Evolutionary conservation across 2,329 filamentous ascomycete genomes (phyloP).

Genomic region (Colletotrichum sp.): DNA sequence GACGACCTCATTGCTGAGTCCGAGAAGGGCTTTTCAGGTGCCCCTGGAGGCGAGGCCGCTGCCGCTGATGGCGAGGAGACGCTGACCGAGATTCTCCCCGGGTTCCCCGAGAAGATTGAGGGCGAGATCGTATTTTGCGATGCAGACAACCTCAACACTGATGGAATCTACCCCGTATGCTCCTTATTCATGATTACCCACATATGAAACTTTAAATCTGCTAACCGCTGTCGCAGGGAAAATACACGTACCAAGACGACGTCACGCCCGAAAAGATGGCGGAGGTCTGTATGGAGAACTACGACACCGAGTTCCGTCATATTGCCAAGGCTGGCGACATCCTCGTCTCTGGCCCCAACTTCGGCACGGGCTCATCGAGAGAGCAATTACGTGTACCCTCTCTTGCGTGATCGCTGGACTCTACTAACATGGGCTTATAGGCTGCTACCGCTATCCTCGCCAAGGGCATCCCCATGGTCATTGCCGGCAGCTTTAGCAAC

Average conservation of each 20-base stretch:
- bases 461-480: conserved; percentile 79
- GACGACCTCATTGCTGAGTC: conserved; percentile 65
- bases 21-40: conserved; percentile 49
- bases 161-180: conserved; percentile 81
- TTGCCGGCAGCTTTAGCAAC: conserved; percentile 82
- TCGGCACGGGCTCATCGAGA: conserved; percentile 80
- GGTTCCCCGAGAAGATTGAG: conserved; percentile 82
- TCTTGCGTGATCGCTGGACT: too few relatives aligned
- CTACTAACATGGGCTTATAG: conserved; percentile 37
- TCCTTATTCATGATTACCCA: background rate
- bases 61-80: conserved; percentile 30
- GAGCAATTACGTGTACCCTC: conserved; percentile 53
- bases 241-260: conserved; percentile 91
- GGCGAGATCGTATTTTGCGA: conserved; percentile 92
- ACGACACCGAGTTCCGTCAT: conserved; percentile 73
- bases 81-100: conserved; percentile 76
- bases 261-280: conserved; percentile 82
- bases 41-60: conserved; percentile 30
- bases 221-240: conserved; percentile 32
- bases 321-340: conserved; percentile 76
- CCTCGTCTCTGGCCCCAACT: conserved; percentile 75
- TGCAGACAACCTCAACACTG: conserved; percentile 84
- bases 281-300: conserved; percentile 92
- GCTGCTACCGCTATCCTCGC: conserved; percentile 87
- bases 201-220: background rate